phyloP scores from a whole-genome alignment of 2,329 filamentous ascomycete species.

The Calonectria pseudoturangicola region DNA sequence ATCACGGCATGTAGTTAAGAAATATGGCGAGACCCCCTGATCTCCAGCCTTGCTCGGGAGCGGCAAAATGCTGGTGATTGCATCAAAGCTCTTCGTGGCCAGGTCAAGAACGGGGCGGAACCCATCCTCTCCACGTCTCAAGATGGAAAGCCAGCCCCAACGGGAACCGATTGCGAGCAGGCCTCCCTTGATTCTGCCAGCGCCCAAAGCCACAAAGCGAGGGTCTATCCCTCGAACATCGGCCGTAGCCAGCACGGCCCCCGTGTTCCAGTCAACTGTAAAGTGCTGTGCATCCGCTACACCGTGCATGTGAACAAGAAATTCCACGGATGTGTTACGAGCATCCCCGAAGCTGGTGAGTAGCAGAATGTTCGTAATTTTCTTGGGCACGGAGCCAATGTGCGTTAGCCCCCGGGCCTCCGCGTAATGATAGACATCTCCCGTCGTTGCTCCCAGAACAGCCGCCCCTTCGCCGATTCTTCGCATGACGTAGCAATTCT shows the following conservation, averaged over 20 bases:
- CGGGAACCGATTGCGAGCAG: slow-evolving; percentile 72
- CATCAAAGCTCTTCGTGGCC: slow-evolving; percentile 71
- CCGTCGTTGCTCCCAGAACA: slow-evolving; percentile 69
- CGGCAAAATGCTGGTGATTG: slow-evolving; percentile 80
- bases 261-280: slow-evolving; percentile 59
- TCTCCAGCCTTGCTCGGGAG: slow-evolving; percentile 58
- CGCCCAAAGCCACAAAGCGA: slow-evolving; percentile 71
- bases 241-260: slow-evolving; percentile 53
- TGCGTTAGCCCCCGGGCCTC: slow-evolving; percentile 56
- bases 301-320: slow-evolving; percentile 69
- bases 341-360: slow-evolving; percentile 52
- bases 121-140: slow-evolving; percentile 51
- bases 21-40: slow-evolving; percentile 59
- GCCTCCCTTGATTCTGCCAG: slow-evolving; percentile 62
- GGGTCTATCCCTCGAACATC: slow-evolving; percentile 64
- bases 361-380: slow-evolving; percentile 71
- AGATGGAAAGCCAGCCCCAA: slow-evolving; percentile 67
- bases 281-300: slow-evolving; percentile 65
- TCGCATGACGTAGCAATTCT: slow-evolving; percentile 68
- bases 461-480: slow-evolving; percentile 62
- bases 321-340: slow-evolving; percentile 49
- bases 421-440: slow-evolving; percentile 68
- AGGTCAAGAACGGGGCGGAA: slow-evolving; percentile 58
- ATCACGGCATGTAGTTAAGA: slow-evolving; percentile 86
- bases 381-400: slow-evolving; percentile 65